These are phyloP conservation scores for Garcia nutans DNA, from an alignment of 345 rosid species.

Conservation along the genomic window DNA sequence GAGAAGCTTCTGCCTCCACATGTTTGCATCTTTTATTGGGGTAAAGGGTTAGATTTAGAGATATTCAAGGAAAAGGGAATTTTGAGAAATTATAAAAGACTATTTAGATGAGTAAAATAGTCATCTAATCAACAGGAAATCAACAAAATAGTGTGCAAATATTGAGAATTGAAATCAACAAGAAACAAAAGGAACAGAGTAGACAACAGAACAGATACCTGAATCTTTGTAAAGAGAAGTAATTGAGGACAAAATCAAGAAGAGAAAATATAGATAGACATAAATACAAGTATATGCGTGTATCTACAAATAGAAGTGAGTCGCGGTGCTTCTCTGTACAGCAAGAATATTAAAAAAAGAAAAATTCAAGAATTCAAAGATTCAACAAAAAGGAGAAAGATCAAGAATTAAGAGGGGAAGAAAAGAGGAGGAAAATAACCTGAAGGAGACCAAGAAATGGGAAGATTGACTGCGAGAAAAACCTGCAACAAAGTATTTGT, in stretches of 20 bases:
- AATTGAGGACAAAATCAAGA: not conserved
- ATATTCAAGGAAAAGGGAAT: no score
- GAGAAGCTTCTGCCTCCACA: slow-evolving; percentile 33
- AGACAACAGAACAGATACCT: no score
- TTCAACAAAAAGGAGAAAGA: not conserved
- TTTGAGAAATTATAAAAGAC: no score
- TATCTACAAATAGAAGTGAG: not conserved
- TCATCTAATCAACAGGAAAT: not conserved
- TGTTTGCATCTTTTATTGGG: slow-evolving; percentile 21
- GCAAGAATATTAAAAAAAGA: no score
- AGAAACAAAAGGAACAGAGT: not conserved
- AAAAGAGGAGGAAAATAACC: slow-evolving; percentile 26
- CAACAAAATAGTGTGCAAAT: not conserved
- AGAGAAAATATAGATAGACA: not conserved
- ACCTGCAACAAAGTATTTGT: not conserved
- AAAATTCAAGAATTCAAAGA: no score
- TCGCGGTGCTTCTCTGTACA: not conserved
- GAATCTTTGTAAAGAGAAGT: no score
- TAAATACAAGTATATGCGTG: not conserved
- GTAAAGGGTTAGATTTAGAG: not conserved
- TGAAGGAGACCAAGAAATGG: not conserved
- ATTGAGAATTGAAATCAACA: not conserved
- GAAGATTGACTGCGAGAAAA: slow-evolving; percentile 15
- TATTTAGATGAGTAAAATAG: not conserved
- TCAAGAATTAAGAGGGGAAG: not conserved